phyloP scores from a whole-genome alignment of 169 alveolate genomes.

The Eimeria zaria region DNA sequence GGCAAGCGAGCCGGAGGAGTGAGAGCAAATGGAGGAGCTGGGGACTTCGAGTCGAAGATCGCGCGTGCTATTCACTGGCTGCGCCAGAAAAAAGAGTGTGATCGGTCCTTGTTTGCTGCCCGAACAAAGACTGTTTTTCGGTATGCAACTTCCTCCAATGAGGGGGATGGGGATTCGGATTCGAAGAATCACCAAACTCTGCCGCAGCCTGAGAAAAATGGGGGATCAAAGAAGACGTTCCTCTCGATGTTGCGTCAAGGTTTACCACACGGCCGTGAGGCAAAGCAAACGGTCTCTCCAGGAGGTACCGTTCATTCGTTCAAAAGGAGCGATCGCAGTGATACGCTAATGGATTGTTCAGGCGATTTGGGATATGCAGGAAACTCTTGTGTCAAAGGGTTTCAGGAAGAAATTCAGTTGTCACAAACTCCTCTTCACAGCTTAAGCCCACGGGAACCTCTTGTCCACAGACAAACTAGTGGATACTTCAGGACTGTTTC shows the following conservation, averaged over 20 bases:
- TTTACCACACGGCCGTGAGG: conserved; percentile 4
- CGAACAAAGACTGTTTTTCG: conserved; percentile 13
- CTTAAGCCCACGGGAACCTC: neutral
- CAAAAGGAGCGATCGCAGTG: neutral
- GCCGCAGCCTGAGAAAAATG: neutral
- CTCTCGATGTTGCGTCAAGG: conserved; percentile 50
- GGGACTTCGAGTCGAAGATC: conserved; percentile 46
- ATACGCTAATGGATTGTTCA: neutral
- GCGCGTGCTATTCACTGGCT: conserved; percentile 74
- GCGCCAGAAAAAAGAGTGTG: conserved; percentile 59
- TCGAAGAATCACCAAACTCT: neutral
- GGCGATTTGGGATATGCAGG: conserved; percentile 9
- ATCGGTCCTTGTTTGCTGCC: conserved; percentile 53
- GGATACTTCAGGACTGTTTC: neutral
- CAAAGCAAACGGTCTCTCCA: neutral
- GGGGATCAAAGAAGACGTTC: neutral
- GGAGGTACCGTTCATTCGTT: neutral
- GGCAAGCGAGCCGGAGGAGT: neutral
- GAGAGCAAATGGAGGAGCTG: conserved; percentile 2
- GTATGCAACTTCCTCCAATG: neutral
- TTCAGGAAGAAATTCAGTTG: neutral
- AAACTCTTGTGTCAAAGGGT: neutral
- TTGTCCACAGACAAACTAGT: neutral
- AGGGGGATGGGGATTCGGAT: neutral
- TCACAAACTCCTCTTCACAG: conserved; percentile 12